Percentiles rank a stretch among this genome's conserved stretches.
phyloP scores from a whole-genome alignment of 148 eudicot species.

The Camellia sinensis region DNA sequence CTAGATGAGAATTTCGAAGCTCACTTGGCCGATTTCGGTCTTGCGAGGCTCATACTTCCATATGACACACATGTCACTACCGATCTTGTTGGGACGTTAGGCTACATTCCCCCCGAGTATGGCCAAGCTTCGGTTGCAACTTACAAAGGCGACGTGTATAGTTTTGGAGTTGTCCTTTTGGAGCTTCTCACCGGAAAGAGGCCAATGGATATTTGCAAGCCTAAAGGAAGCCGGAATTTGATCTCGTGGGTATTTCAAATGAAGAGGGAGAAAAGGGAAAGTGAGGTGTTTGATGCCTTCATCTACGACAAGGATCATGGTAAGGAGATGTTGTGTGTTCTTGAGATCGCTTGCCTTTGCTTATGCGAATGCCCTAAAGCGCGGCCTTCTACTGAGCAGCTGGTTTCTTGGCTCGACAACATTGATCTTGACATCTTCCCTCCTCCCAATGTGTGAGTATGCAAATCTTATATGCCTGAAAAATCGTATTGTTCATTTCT shows the following conservation, averaged over 20 bases:
- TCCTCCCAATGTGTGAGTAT: neutral
- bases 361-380: conserved; percentile 34
- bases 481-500: neutral
- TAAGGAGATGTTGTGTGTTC: conserved; percentile 33
- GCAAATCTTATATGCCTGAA: neutral
- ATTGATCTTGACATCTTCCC: conserved; percentile 9
- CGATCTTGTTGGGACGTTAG: conserved; percentile 55
- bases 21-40: conserved; percentile 56
- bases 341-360: conserved; percentile 47
- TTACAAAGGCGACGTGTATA: conserved; percentile 53
- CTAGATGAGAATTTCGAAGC: conserved; percentile 48
- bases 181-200: conserved; percentile 53
- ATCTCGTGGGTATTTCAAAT: conserved; percentile 46
- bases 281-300: conserved; percentile 44
- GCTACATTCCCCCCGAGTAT: conserved; percentile 57
- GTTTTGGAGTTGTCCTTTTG: conserved; percentile 57
- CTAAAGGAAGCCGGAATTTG: conserved; percentile 34
- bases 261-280: conserved; percentile 37
- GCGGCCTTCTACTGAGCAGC: conserved; percentile 43
- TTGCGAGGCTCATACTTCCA: conserved; percentile 44
- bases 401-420: conserved; percentile 46
- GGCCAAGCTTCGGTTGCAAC: conserved; percentile 52
- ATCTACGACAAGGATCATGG: conserved; percentile 35
- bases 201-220: conserved; percentile 53
- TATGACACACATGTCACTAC: conserved; percentile 52